phyloP scores from a whole-genome alignment of 208 protist species.

The Phytomonas sp. region DNA sequence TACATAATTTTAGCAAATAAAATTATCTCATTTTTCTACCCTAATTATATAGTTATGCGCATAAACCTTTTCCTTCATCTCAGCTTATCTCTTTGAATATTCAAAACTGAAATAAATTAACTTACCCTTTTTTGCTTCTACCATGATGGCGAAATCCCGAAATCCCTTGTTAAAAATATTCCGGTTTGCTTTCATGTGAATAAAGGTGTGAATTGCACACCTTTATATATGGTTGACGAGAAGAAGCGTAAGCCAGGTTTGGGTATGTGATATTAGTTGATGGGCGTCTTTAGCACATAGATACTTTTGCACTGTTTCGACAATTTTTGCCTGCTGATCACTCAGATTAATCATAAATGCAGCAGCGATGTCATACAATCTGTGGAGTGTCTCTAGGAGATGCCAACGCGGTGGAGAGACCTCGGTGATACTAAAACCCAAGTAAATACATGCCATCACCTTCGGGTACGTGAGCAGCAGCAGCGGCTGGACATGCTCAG shows the following conservation, averaged over 20 bases:
- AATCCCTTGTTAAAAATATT: neutral
- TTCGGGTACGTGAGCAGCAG: conserved; percentile 55
- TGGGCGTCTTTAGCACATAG: conserved; percentile 25
- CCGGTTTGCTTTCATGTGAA: neutral
- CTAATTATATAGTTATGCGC: neutral
- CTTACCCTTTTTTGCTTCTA: neutral
- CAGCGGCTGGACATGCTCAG: conserved; percentile 74
- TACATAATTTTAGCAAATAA: neutral
- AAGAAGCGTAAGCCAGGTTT: conserved; percentile 48
- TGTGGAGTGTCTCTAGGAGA: conserved; percentile 48
- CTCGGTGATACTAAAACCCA: conserved; percentile 64
- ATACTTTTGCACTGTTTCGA: conserved; percentile 38
- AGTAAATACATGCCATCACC: conserved; percentile 57
- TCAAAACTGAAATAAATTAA: neutral
- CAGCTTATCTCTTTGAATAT: neutral
- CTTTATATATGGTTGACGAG: conserved; percentile 48
- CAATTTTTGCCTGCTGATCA: conserved; percentile 45
- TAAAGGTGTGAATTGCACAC: neutral
- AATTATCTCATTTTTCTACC: neutral
- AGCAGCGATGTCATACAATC: conserved; percentile 60
- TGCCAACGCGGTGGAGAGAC: conserved; percentile 47
- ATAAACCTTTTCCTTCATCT: neutral
- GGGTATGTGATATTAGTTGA: conserved; percentile 27
- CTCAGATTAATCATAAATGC: conserved; percentile 61
- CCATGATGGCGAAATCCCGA: neutral